These are phyloP conservation scores for Paspalum vaginatum DNA, from an alignment of 176 grass and related monocot species.

Conservation along the genomic window DNA sequence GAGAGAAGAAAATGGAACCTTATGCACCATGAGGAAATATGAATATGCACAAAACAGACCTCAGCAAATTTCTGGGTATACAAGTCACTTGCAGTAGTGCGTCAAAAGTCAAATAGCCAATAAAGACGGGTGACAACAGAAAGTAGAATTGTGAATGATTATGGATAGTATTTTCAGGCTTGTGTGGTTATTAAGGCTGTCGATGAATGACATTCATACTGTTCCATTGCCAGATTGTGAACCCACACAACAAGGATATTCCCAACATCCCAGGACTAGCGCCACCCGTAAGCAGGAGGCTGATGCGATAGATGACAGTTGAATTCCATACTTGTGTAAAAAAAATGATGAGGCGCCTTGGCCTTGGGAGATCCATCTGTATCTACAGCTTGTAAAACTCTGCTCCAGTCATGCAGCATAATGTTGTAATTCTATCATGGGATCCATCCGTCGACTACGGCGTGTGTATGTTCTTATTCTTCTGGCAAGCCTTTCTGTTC, in stretches of 20 bases:
- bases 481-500: constrained; percentile 12
- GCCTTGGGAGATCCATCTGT: constrained; percentile 25
- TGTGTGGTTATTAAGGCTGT: not conserved
- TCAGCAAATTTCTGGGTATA: not conserved
- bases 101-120: not conserved
- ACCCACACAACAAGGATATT: constrained; percentile 92
- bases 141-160: not conserved
- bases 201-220: constrained; percentile 10
- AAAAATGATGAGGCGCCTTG: constrained; percentile 23
- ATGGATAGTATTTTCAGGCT: not conserved
- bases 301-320: constrained; percentile 57
- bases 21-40: not conserved
- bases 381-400: constrained; percentile 1
- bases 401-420: constrained; percentile 7
- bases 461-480: constrained; percentile 23
- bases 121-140: not conserved
- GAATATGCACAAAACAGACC: not conserved
- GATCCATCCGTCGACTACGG: not conserved
- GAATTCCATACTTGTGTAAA: constrained; percentile 42
- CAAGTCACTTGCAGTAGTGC: not conserved
- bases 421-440: constrained; percentile 35
- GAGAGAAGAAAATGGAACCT: not conserved
- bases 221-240: constrained; percentile 72
- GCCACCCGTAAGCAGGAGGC: constrained; percentile 72
- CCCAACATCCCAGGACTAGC: constrained; percentile 75